A percentile compares a stretch with the other conserved stretches of the same genome.
Evolutionary conservation across 805 yeast species (phyloP).

Genomic region (Priceomyces carsonii): DNA sequence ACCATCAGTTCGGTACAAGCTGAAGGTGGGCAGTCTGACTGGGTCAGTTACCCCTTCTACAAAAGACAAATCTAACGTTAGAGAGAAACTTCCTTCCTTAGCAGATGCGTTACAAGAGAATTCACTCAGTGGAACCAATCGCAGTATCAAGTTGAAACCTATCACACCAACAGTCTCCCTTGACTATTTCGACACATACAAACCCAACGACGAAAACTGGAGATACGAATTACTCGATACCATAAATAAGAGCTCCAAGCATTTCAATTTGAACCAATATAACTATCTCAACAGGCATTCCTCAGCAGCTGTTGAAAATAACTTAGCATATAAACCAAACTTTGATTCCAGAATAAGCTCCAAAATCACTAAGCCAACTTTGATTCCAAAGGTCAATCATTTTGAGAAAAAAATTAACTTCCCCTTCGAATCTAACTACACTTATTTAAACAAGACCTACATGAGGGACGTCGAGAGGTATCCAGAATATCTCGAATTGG

Average conservation of each 20-base stretch:
- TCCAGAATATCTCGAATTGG: conserved; percentile 50
- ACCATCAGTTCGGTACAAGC: no score
- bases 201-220: conserved; percentile 47
- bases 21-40: no score
- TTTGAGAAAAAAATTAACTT: conserved; percentile 44
- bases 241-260: conserved; percentile 25
- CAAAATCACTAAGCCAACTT: conserved; percentile 11
- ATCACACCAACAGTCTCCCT: conserved; percentile 43
- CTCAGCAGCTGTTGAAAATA: conserved; percentile 4
- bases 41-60: not conserved
- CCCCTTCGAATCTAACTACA: conserved; percentile 55
- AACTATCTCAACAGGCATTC: conserved; percentile 25
- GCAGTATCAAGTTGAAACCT: conserved; percentile 26
- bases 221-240: conserved; percentile 40
- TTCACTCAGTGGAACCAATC: conserved; percentile 14
- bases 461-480: conserved; percentile 49
- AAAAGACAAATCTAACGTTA: not conserved
- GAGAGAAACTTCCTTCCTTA: conserved; percentile 33
- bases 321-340: conserved; percentile 26
- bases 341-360: conserved; percentile 36
- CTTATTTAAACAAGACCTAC: conserved; percentile 50
- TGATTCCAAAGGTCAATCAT: conserved; percentile 18
- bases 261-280: conserved; percentile 27
- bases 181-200: conserved; percentile 46
- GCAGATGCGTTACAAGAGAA: conserved; percentile 30